Evolutionary conservation across 1,284 basidiomycete species (phyloP).

Genomic region (Heterobasidion parviporum): DNA sequence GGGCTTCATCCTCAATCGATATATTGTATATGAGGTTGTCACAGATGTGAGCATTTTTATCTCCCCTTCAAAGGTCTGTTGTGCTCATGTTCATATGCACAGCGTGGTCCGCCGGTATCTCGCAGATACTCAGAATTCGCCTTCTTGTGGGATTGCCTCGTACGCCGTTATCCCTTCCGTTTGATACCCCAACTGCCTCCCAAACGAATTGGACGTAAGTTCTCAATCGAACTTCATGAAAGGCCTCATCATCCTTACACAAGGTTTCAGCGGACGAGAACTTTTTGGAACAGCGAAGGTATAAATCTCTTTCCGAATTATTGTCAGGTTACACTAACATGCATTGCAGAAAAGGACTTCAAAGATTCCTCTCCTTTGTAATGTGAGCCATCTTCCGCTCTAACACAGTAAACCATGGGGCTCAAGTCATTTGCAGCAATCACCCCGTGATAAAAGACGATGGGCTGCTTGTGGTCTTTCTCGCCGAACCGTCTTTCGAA

Average conservation of each 20-base stretch:
- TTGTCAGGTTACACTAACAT: constrained; percentile 3
- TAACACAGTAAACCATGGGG: constrained; percentile 1
- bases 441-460: constrained; percentile 88
- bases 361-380: constrained; percentile 73
- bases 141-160: constrained; percentile 79
- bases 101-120: constrained; percentile 59
- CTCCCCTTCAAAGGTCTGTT: background rate
- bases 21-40: constrained; percentile 72
- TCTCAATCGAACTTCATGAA: constrained; percentile 2
- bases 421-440: constrained; percentile 41
- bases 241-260: background rate
- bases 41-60: constrained; percentile 55
- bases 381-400: constrained; percentile 37
- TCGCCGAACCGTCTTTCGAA: constrained; percentile 77
- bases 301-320: background rate
- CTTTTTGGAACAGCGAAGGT: constrained; percentile 86
- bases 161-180: constrained; percentile 82
- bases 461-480: constrained; percentile 72
- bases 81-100: background rate
- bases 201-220: constrained; percentile 82
- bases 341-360: constrained; percentile 65
- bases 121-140: constrained; percentile 87
- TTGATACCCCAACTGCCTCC: constrained; percentile 85
- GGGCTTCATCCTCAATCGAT: constrained; percentile 81
- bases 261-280: constrained; percentile 61